These are phyloP conservation scores for Debaryomycetaceae sp. DNA, from an alignment of 1,139 yeast genomes.

Conservation along the genomic window DNA sequence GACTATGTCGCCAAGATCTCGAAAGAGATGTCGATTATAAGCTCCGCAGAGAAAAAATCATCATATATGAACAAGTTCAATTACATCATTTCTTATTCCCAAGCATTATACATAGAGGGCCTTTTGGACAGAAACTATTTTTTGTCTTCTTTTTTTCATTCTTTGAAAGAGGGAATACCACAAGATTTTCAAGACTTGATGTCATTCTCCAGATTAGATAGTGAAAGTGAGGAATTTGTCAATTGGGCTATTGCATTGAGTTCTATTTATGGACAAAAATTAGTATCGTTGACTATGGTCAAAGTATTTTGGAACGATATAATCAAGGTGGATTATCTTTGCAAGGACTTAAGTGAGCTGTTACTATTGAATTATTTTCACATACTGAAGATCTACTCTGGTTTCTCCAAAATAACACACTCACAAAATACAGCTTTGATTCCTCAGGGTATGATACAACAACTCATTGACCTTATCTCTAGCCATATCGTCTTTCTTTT, in stretches of 20 bases:
- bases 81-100: conserved; percentile 57
- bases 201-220: conserved; percentile 10
- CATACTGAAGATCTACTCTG: conserved; percentile 24
- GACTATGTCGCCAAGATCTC: conserved; percentile 56
- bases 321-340: conserved; percentile 47
- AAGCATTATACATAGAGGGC: conserved; percentile 64
- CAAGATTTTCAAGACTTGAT: conserved; percentile 24
- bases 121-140: conserved; percentile 62
- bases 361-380: conserved; percentile 41
- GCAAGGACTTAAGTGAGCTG: conserved; percentile 59
- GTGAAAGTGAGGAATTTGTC: conserved; percentile 8
- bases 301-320: conserved; percentile 73
- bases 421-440: neutral
- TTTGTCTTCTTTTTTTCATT: conserved; percentile 58
- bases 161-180: conserved; percentile 54
- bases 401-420: conserved; percentile 3
- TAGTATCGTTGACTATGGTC: conserved; percentile 51
- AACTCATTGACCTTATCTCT: conserved; percentile 23
- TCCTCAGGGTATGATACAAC: conserved; percentile 14
- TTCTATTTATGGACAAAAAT: conserved; percentile 34
- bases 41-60: conserved; percentile 28
- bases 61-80: conserved; percentile 52
- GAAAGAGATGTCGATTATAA: conserved; percentile 28
- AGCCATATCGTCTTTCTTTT: conserved; percentile 48
- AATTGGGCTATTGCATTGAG: conserved; percentile 16